Percentiles rank a stretch among this genome's conserved stretches.
phyloP scores from a whole-genome alignment of 495 filamentous ascomycete genomes.

The Talaromyces liani region DNA sequence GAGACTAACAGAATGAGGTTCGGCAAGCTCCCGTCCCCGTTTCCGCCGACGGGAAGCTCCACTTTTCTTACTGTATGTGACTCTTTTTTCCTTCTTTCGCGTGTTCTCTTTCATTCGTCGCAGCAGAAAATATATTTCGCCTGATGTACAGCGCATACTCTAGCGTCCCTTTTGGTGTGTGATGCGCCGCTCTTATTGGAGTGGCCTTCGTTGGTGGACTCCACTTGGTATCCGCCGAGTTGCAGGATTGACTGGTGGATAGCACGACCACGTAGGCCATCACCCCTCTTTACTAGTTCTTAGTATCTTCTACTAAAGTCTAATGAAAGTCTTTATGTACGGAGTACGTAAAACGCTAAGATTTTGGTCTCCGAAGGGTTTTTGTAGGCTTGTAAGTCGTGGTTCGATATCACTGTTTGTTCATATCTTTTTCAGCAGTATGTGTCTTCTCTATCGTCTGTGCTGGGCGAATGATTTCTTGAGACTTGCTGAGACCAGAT shows the following conservation, averaged over 20 bases:
- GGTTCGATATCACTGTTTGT: not conserved
- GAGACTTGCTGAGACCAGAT: not conserved
- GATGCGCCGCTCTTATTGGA: not conserved
- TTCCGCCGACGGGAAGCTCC: constrained; percentile 5
- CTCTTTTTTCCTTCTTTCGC: not conserved
- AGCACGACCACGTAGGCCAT: constrained; percentile 8
- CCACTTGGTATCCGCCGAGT: not conserved
- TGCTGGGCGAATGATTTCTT: not conserved
- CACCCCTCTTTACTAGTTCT: not conserved
- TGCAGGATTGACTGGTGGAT: constrained; percentile 7
- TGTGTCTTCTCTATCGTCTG: not conserved
- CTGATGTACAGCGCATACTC: constrained; percentile 3
- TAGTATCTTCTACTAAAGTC: not conserved
- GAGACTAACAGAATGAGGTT: constrained; percentile 2
- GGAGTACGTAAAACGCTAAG: not conserved
- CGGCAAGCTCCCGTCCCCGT: constrained; percentile 6
- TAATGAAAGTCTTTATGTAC: not conserved
- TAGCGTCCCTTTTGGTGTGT: not conserved
- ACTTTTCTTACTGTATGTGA: not conserved
- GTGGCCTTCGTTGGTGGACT: not conserved
- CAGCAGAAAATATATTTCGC: not conserved
- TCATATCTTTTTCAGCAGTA: not conserved
- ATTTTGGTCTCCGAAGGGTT: not conserved
- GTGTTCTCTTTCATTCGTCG: not conserved
- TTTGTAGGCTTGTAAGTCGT: not conserved